phyloP scores from a whole-genome alignment of 306 rosid species.

The Cicer judaicum region DNA sequence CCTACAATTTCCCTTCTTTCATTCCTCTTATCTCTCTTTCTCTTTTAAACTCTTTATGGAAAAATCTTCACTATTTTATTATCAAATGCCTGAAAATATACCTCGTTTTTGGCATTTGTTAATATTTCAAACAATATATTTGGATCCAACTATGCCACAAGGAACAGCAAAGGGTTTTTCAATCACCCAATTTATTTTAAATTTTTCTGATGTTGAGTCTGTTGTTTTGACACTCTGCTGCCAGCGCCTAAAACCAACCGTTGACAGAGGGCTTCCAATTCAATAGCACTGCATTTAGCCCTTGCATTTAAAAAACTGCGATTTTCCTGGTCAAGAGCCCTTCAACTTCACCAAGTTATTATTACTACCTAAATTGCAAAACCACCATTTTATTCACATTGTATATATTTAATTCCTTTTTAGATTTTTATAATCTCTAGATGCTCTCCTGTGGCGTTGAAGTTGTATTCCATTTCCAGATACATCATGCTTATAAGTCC shows the following conservation, averaged over 20 bases:
- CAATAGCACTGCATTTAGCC: too few relatives aligned
- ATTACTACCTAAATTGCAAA: not conserved
- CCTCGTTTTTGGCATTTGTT: not conserved
- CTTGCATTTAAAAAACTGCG: not conserved
- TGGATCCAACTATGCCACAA: not conserved
- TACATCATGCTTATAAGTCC: not conserved
- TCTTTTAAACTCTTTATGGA: constrained; percentile 7
- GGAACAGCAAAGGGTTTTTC: constrained; percentile 18
- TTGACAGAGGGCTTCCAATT: too few relatives aligned
- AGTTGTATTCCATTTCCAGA: not conserved
- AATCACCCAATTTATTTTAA: too few relatives aligned
- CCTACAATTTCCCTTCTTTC: not conserved
- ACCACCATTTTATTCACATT: constrained; percentile 1
- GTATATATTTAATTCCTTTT: constrained; percentile 4
- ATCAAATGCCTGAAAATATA: constrained; percentile 32
- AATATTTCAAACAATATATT: constrained; percentile 12
- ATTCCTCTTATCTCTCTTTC: constrained; percentile 16
- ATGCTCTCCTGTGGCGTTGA: not conserved
- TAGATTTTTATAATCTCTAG: constrained; percentile 17
- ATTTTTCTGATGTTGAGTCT: too few relatives aligned
- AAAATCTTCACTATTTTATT: not conserved
- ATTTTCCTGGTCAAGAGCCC: not conserved
- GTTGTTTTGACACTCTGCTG: too few relatives aligned
- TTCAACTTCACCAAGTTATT: not conserved
- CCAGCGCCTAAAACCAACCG: too few relatives aligned